Conservation (phyloP, 2,329 filamentous ascomycete genomes). For the Cordyceps tenuipes region DNA sequence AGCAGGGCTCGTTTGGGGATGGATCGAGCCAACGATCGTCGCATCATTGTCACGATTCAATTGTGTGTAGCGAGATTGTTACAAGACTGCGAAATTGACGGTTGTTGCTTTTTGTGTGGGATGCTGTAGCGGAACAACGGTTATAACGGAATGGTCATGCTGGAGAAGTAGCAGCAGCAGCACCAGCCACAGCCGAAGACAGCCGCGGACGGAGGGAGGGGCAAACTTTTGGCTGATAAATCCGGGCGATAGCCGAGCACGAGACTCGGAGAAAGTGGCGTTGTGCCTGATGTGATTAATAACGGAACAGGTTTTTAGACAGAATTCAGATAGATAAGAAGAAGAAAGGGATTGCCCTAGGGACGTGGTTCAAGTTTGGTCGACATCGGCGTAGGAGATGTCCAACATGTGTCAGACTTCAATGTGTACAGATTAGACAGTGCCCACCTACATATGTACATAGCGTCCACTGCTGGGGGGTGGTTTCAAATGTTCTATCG, state of each 20-base stretch:
- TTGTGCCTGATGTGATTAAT: neutral
- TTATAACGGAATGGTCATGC: conserved; percentile 7
- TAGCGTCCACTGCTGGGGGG: no score
- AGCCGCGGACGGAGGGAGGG: conserved; percentile 3
- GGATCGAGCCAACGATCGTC: conserved; percentile 4
- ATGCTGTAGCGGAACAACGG: neutral
- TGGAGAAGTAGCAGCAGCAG: neutral
- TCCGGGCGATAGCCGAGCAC: conserved; percentile 11
- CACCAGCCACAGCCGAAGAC: neutral
- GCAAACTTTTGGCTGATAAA: conserved; percentile 6
- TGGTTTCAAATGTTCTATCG: no score
- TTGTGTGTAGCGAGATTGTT: neutral
- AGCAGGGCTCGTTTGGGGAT: conserved; percentile 9
- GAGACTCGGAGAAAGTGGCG: neutral
- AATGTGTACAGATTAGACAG: no score
- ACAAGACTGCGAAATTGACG: neutral
- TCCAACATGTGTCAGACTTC: no score
- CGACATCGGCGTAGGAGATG: no score
- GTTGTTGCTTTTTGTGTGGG: neutral
- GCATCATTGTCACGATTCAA: conserved; percentile 7
- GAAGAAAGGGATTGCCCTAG: no score
- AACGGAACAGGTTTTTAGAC: neutral
- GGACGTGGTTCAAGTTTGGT: no score
- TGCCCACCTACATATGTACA: no score
- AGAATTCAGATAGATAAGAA: no score